Conservation (phyloP, 129 eudicot genomes). For the Flaveria ramosissima region DNA sequence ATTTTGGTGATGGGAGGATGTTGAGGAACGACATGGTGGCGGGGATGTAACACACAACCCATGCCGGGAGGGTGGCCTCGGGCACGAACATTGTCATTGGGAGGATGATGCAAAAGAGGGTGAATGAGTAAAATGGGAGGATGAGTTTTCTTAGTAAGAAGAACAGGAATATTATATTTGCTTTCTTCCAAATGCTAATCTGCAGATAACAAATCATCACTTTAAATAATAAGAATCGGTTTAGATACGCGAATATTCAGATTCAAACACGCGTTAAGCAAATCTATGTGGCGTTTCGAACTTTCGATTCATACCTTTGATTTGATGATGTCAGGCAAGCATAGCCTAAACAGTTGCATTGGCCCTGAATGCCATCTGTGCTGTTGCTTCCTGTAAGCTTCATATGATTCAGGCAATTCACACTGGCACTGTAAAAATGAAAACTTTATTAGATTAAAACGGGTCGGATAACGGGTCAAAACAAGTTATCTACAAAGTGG, state of each 20-base stretch:
- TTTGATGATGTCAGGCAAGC: constrained; percentile 72
- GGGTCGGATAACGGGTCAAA: not conserved
- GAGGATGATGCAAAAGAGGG: constrained; percentile 86
- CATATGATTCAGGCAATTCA: constrained; percentile 91
- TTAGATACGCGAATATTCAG: not conserved
- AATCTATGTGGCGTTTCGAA: not conserved
- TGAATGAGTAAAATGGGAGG: constrained; percentile 87
- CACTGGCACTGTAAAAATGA: constrained; percentile 68
- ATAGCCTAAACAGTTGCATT: constrained; percentile 89
- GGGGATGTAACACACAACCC: constrained; percentile 90
- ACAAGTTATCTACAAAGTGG: not conserved
- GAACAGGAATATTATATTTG: constrained; percentile 79
- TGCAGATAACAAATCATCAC: constrained; percentile 37
- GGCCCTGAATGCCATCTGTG: constrained; percentile 99
- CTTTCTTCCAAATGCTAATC: constrained; percentile 93
- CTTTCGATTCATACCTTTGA: constrained; percentile 58
- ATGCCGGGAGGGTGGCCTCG: constrained; percentile 87
- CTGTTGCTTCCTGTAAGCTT: constrained; percentile 93
- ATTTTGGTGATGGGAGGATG: constrained; percentile 87
- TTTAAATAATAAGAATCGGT: not conserved
- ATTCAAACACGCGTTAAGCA: not conserved
- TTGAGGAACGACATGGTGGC: constrained; percentile 84
- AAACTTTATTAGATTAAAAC: not conserved
- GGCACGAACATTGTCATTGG: constrained; percentile 98
- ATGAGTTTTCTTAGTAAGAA: constrained; percentile 80